These are phyloP conservation scores for Lunularia cruciata DNA, from an alignment of 225 moss, liverwort and hornwort species.

Conservation along the genomic window DNA sequence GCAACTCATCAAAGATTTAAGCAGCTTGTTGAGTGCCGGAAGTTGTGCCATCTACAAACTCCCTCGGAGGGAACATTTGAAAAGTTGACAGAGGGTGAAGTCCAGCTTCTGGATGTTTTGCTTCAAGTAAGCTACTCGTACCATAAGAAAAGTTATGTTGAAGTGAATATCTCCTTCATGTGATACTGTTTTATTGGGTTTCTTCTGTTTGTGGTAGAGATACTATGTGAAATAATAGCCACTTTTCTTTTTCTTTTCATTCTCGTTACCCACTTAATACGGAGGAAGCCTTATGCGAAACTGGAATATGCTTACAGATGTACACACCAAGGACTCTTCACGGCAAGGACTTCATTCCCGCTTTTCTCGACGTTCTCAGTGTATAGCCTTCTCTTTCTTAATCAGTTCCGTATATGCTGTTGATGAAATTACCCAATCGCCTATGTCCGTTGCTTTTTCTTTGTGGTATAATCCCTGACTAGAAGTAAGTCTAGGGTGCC, in stretches of 20 bases:
- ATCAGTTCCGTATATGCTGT: no score
- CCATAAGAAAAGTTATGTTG: no score
- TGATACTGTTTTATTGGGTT: no score
- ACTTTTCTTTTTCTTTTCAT: neutral
- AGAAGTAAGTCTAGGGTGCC: no score
- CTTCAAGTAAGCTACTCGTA: slow-evolving; percentile 48
- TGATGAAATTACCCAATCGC: no score
- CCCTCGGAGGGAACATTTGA: slow-evolving; percentile 24
- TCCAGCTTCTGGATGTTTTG: slow-evolving; percentile 62
- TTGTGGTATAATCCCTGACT: no score
- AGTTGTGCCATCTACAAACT: slow-evolving; percentile 43
- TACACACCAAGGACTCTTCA: slow-evolving; percentile 48
- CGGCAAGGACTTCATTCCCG: slow-evolving; percentile 29
- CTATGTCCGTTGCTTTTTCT: no score
- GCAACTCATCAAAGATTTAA: slow-evolving; percentile 53
- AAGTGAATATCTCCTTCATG: neutral
- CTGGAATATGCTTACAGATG: slow-evolving; percentile 45
- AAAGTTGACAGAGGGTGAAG: slow-evolving; percentile 60
- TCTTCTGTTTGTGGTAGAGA: no score
- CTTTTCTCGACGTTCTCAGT: slow-evolving; percentile 55
- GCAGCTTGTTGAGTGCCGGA: slow-evolving; percentile 58
- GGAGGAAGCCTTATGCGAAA: neutral
- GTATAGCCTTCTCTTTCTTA: slow-evolving; percentile 36
- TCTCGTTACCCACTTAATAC: neutral
- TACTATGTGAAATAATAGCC: no score